Conservation (phyloP, 345 rosid genomes). For the Camelina neglecta region DNA sequence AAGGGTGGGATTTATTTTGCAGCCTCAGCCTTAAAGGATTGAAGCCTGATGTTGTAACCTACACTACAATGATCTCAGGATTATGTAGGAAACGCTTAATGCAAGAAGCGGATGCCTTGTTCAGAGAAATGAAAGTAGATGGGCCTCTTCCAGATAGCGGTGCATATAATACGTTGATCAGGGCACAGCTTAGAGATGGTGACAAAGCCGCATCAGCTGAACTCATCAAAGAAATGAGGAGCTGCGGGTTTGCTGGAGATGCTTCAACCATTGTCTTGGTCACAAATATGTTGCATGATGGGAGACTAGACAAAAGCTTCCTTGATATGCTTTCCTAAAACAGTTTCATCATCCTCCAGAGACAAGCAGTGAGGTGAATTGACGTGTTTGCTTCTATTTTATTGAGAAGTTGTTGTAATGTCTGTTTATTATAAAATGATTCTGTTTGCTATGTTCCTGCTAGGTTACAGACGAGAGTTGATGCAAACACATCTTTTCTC, state of each 20-base stretch:
- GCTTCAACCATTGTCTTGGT: neutral
- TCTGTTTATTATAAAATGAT: neutral
- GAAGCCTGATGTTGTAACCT: neutral
- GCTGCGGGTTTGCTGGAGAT: neutral
- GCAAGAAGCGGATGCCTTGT: neutral
- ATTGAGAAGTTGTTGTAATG: neutral
- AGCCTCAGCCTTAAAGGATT: neutral
- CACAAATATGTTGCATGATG: constrained; percentile 4
- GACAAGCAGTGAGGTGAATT: neutral
- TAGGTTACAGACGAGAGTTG: neutral
- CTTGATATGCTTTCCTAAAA: constrained; percentile 5
- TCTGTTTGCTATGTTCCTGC: neutral
- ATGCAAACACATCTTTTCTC: neutral
- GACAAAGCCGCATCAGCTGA: neutral
- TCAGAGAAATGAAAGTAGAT: constrained; percentile 5
- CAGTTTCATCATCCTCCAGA: neutral
- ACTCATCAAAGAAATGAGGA: constrained; percentile 24
- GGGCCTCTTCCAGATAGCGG: neutral
- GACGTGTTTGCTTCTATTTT: neutral
- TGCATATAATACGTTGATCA: neutral
- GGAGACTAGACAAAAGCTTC: constrained; percentile 21
- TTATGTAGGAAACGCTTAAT: neutral
- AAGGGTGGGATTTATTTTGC: constrained; percentile 1
- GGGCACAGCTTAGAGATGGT: neutral
- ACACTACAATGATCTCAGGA: neutral